These are phyloP conservation scores for Phytophthora vignae DNA, from an alignment of 352 stramenopile species.

Conservation along the genomic window DNA sequence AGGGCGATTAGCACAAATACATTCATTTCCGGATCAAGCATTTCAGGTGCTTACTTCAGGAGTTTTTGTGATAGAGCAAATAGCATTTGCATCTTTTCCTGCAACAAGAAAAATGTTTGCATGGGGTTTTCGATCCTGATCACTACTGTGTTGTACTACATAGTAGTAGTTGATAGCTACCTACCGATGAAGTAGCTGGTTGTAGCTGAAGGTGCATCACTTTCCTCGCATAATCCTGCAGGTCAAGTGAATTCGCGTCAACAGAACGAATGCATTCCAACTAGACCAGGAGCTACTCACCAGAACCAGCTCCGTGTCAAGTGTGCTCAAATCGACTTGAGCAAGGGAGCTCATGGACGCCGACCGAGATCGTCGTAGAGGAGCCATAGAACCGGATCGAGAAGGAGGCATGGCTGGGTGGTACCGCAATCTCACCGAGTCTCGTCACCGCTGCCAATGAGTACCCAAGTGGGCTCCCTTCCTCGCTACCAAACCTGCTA, in stretches of 20 bases:
- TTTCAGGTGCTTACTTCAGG: constrained; percentile 29
- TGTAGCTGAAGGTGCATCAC: constrained; percentile 44
- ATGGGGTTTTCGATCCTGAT: neutral
- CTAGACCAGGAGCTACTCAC: constrained; percentile 4
- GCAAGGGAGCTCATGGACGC: constrained; percentile 43
- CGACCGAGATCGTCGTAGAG: constrained; percentile 34
- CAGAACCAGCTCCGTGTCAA: constrained; percentile 40
- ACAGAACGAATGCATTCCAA: neutral
- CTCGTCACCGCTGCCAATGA: neutral
- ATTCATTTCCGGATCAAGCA: neutral
- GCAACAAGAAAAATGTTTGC: neutral
- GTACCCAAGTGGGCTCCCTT: neutral
- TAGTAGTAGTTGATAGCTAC: neutral
- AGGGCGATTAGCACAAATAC: neutral
- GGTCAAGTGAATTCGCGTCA: neutral
- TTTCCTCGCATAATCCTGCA: constrained; percentile 46
- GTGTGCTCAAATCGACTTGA: constrained; percentile 41
- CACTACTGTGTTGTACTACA: neutral
- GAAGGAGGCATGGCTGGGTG: constrained; percentile 9
- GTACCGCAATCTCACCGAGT: neutral
- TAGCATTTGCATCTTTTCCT: constrained; percentile 52
- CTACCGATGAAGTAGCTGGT: constrained; percentile 27
- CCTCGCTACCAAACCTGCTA: neutral
- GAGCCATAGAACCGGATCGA: constrained; percentile 20
- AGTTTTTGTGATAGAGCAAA: constrained; percentile 50